A percentile compares a stretch with the other conserved stretches of the same genome.
These are phyloP conservation scores for Exophiala bonariae DNA, from an alignment of 2,329 filamentous ascomycete species.

Conservation along the genomic window DNA sequence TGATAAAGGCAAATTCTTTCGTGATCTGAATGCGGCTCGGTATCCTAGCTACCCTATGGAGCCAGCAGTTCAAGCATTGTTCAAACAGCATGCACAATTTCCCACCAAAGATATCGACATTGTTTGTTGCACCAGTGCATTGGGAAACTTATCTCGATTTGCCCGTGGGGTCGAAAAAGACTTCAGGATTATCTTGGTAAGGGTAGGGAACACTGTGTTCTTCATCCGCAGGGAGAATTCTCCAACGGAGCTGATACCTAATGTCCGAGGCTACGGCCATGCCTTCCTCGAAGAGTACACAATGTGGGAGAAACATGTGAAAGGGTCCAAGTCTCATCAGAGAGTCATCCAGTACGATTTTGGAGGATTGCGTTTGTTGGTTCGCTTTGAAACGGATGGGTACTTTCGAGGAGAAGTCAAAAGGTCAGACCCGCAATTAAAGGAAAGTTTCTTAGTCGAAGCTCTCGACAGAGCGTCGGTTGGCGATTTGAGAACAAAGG, in stretches of 20 bases:
- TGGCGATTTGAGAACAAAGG: background rate
- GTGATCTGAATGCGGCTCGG: slow-evolving; percentile 42
- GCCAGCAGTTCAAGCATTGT: slow-evolving; percentile 32
- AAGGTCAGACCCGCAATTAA: background rate
- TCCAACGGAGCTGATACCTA: slow-evolving; percentile 56
- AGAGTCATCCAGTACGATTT: slow-evolving; percentile 61
- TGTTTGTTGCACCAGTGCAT: slow-evolving; percentile 56
- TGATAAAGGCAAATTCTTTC: slow-evolving; percentile 48
- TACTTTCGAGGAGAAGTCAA: slow-evolving; percentile 40
- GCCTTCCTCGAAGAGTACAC: slow-evolving; percentile 68
- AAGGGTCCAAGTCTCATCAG: slow-evolving; percentile 61
- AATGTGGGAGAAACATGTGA: slow-evolving; percentile 57
- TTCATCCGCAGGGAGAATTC: slow-evolving; percentile 63
- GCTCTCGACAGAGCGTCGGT: slow-evolving; percentile 1
- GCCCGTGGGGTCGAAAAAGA: slow-evolving; percentile 43
- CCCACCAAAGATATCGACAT: slow-evolving; percentile 49
- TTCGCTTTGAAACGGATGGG: slow-evolving; percentile 62
- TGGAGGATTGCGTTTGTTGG: slow-evolving; percentile 50
- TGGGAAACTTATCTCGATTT: slow-evolving; percentile 49
- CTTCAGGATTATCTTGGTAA: slow-evolving; percentile 62
- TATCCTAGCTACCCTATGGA: slow-evolving; percentile 39
- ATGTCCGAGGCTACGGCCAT: slow-evolving; percentile 64
- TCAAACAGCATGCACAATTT: slow-evolving; percentile 41
- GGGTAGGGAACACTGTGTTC: slow-evolving; percentile 59
- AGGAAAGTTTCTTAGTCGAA: background rate